Conservation (phyloP, 345 rosid genomes). For the Syzygium oleosum region DNA sequence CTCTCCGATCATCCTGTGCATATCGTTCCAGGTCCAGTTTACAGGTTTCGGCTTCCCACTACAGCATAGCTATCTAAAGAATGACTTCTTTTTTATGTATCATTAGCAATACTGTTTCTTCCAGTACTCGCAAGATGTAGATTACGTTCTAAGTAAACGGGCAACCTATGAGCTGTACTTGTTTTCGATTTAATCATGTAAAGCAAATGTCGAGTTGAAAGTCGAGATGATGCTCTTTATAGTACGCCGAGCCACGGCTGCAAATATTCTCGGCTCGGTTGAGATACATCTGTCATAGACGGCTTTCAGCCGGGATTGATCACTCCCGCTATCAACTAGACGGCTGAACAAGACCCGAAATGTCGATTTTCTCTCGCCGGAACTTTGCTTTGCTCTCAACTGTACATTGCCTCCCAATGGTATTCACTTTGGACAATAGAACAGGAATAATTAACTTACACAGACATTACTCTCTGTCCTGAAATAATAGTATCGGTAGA, state of each 20-base stretch:
- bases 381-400: not conserved
- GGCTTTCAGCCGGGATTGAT: not conserved
- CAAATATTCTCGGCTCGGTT: not conserved
- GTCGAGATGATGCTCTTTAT: not conserved
- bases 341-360: not conserved
- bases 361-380: not conserved
- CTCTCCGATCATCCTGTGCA: not conserved
- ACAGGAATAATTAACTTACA: not conserved
- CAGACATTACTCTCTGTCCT: not conserved
- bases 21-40: not conserved
- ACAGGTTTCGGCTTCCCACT: not conserved
- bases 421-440: not conserved
- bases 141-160: not conserved
- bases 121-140: not conserved
- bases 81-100: not conserved
- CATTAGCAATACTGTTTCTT: not conserved
- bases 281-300: not conserved
- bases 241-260: not conserved
- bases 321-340: not conserved
- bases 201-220: not conserved
- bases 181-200: not conserved
- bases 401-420: not conserved
- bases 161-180: not conserved
- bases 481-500: not conserved
- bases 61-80: not conserved